Conservation (phyloP, 495 filamentous ascomycete species). For the Cercophora sp. region DNA sequence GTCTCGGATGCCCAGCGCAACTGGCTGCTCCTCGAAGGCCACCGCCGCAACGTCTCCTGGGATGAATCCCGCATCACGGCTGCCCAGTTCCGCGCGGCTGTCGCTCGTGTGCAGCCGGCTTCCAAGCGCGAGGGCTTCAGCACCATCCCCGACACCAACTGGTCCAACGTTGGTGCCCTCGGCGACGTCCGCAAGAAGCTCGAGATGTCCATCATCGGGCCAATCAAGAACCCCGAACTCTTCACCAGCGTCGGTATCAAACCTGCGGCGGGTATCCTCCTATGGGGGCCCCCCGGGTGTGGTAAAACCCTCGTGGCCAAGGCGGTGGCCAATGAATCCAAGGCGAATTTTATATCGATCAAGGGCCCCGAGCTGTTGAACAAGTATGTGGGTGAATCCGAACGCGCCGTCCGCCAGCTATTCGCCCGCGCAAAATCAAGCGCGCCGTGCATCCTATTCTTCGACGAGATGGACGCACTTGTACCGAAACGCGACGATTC, state of each 20-base stretch:
- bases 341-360: conserved; percentile 96
- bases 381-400: conserved; percentile 94
- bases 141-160: conserved; percentile 94
- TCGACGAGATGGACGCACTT: conserved; percentile 93
- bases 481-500: conserved; percentile 80
- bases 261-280: conserved; percentile 82
- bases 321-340: conserved; percentile 90
- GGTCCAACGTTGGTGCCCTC: conserved; percentile 88
- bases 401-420: conserved; percentile 87
- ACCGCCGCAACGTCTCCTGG: conserved; percentile 25
- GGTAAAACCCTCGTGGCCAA: conserved; percentile 96
- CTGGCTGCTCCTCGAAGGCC: conserved; percentile 34
- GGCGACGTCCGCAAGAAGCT: conserved; percentile 75
- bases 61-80: conserved; percentile 30
- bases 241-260: conserved; percentile 81
- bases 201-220: conserved; percentile 83
- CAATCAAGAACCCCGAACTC: conserved; percentile 78
- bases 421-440: conserved; percentile 84
- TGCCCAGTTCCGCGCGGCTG: conserved; percentile 68
- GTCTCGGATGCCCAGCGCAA: conserved; percentile 43
- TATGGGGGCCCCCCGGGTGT: conserved; percentile 96
- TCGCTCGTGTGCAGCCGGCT: conserved; percentile 85
- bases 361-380: conserved; percentile 93
- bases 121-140: conserved; percentile 95
- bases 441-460: conserved; percentile 93